phyloP scores from a whole-genome alignment of 768 basidiomycete genomes.

The Xanthoconium stramineum region DNA sequence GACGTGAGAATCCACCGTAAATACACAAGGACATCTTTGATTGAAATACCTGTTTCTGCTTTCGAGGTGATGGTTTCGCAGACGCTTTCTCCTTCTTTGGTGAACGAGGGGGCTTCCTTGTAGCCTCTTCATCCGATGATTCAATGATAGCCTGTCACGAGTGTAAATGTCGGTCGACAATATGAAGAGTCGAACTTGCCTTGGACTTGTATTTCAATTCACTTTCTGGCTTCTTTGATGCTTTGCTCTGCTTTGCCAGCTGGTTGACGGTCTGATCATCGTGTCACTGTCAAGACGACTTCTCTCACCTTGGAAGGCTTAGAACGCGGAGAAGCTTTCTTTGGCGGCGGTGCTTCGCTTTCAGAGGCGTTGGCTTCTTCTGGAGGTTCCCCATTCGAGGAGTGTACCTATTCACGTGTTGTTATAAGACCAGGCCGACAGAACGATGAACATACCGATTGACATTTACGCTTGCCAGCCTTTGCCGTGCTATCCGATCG shows the following conservation, averaged over 20 bases:
- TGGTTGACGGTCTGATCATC: slow-evolving; percentile 1
- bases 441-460: slow-evolving; percentile 7
- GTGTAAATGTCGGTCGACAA: not conserved
- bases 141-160: slow-evolving; percentile 24
- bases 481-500: not conserved
- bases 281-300: not conserved
- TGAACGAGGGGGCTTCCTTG: slow-evolving; percentile 1
- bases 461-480: slow-evolving; percentile 6
- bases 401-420: not conserved
- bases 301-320: slow-evolving; percentile 12
- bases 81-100: slow-evolving; percentile 7
- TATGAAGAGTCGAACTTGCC: slow-evolving; percentile 5
- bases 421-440: not conserved
- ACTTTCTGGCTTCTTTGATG: slow-evolving; percentile 19
- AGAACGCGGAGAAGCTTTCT: slow-evolving; percentile 10
- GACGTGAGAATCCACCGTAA: not conserved
- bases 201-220: slow-evolving; percentile 26
- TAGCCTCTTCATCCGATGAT: slow-evolving; percentile 27
- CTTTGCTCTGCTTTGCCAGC: slow-evolving; percentile 7
- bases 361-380: slow-evolving; percentile 4
- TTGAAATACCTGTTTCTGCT: slow-evolving; percentile 12
- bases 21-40: not conserved
- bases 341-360: slow-evolving; percentile 1
- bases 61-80: slow-evolving; percentile 4
- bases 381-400: not conserved